A percentile compares a stretch with the other conserved stretches of the same genome.
These are phyloP conservation scores for Ophiostoma sp. DNA, from an alignment of 2,329 filamentous ascomycete genomes.

Conservation along the genomic window DNA sequence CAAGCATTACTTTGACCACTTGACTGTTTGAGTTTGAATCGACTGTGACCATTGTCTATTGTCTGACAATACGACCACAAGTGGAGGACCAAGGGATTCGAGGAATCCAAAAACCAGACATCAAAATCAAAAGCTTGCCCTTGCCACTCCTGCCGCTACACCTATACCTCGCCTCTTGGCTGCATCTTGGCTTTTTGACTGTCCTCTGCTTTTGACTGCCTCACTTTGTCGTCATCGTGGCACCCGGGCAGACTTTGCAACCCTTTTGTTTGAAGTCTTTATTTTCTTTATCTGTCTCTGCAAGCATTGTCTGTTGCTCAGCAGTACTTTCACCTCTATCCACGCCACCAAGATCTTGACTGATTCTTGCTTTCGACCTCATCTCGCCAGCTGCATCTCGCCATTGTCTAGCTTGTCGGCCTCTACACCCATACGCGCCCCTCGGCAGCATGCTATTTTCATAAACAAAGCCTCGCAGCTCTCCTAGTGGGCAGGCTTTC, in stretches of 20 bases:
- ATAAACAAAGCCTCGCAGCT: conserved; percentile 17
- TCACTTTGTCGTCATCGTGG: background rate
- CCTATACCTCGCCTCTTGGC: background rate
- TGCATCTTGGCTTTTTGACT: background rate
- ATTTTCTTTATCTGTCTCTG: background rate
- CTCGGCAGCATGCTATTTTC: conserved; percentile 19
- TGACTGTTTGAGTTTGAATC: background rate
- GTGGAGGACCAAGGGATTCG: background rate
- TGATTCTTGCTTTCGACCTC: background rate
- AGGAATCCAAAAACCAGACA: background rate
- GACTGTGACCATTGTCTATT: background rate
- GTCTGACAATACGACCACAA: background rate
- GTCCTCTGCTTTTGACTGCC: background rate
- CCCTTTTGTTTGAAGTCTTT: background rate
- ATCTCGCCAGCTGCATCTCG: background rate
- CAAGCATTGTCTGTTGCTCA: background rate
- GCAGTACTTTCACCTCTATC: background rate
- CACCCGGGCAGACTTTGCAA: background rate
- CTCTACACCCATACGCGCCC: background rate
- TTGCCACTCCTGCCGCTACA: background rate
- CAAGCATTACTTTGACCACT: background rate
- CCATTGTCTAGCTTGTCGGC: background rate
- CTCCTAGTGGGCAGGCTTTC: conserved; percentile 15
- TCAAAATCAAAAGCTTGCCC: background rate
- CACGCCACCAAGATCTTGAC: background rate